phyloP scores from a whole-genome alignment of 805 yeast species.

The Yamadazyma sp. region DNA sequence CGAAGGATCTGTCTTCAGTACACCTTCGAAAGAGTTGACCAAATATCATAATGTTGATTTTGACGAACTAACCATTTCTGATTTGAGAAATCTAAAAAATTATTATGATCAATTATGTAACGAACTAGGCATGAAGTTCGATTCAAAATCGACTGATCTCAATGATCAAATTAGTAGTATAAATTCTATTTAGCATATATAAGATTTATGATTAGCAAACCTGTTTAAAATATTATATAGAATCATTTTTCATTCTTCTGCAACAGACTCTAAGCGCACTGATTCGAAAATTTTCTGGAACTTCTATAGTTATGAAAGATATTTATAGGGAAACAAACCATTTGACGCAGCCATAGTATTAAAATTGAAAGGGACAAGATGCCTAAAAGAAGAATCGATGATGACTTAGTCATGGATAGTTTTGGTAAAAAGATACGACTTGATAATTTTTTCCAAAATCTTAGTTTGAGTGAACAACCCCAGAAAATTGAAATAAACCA shows the following conservation, averaged over 20 bases:
- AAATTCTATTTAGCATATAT: constrained; percentile 10
- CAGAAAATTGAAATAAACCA: constrained; percentile 7
- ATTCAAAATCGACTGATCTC: constrained; percentile 13
- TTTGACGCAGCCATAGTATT: not conserved
- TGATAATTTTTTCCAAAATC: constrained; percentile 24
- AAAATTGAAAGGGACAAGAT: not conserved
- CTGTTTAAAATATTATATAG: too few relatives aligned
- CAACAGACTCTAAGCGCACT: too few relatives aligned
- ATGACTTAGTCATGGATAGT: constrained; percentile 7
- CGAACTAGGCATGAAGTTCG: constrained; percentile 15
- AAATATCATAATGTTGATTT: constrained; percentile 33
- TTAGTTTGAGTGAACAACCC: constrained; percentile 18
- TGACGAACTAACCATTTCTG: constrained; percentile 33
- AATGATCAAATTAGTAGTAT: constrained; percentile 11
- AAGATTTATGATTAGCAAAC: too few relatives aligned
- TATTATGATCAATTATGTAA: constrained; percentile 39
- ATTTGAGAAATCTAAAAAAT: constrained; percentile 29
- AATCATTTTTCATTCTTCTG: too few relatives aligned
- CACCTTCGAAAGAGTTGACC: constrained; percentile 25
- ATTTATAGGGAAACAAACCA: not conserved
- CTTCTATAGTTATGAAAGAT: not conserved
- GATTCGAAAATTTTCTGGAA: constrained; percentile 1
- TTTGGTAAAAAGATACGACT: constrained; percentile 28
- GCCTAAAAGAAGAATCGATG: constrained; percentile 6
- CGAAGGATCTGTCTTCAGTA: constrained; percentile 20